A percentile compares a stretch with the other conserved stretches of the same genome.
Evolutionary conservation across 1,284 basidiomycete genomes (phyloP).

Genomic region (Sanghuangporus weigelae): DNA sequence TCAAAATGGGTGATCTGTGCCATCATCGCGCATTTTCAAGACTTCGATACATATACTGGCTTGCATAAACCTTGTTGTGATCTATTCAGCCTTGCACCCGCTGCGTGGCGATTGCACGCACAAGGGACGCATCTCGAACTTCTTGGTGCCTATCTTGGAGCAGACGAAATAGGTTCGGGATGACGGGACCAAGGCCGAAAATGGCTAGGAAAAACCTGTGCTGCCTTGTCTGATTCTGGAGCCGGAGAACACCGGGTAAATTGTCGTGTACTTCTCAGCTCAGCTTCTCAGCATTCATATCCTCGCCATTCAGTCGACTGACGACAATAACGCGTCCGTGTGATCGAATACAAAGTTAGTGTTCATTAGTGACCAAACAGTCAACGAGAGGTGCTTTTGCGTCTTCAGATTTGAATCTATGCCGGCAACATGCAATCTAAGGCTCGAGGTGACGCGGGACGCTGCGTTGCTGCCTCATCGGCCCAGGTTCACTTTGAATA

Average conservation of each 20-base stretch:
- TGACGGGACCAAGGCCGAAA: not conserved
- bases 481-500: not conserved
- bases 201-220: not conserved
- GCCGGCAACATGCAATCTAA: not conserved
- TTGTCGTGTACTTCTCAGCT: not conserved
- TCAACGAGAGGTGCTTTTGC: not conserved
- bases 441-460: not conserved
- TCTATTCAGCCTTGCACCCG: not conserved
- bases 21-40: not conserved
- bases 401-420: not conserved
- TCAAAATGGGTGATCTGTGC: not conserved
- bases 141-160: not conserved
- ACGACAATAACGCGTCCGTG: not conserved
- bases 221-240: not conserved
- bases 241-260: constrained; percentile 5
- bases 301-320: not conserved
- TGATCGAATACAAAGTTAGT: constrained; percentile 3
- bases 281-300: not conserved
- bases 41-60: not conserved
- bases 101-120: not conserved
- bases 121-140: not conserved
- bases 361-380: not conserved
- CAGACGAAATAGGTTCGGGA: not conserved
- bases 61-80: not conserved
- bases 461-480: not conserved